Conservation (phyloP, 306 rosid genomes). For the Dalbergia cochinchinensis region DNA sequence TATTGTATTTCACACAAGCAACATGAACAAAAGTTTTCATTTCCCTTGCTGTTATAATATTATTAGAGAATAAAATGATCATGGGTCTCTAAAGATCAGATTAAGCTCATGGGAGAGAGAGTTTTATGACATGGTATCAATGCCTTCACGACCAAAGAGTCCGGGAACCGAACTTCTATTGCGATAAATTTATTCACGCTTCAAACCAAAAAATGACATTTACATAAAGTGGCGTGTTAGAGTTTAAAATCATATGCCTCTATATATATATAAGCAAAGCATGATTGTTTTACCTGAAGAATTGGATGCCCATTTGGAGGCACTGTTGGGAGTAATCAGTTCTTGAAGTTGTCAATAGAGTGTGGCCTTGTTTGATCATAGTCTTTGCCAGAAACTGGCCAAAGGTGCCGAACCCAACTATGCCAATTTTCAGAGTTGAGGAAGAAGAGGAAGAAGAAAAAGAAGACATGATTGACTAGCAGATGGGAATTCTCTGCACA, state of each 20-base stretch:
- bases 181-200: no score
- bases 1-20: not conserved
- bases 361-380: conserved; percentile 67
- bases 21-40: not conserved
- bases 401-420: conserved; percentile 64
- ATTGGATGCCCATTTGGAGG: conserved; percentile 54
- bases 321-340: conserved; percentile 56
- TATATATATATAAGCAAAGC: no score
- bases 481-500: not conserved
- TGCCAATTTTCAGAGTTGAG: conserved; percentile 58
- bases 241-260: no score
- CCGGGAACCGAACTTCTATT: no score
- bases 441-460: conserved; percentile 35
- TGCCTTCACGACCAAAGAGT: no score
- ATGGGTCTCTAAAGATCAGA: no score
- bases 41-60: not conserved
- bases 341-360: conserved; percentile 61
- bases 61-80: not conserved
- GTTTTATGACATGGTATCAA: no score
- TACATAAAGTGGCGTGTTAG: no score
- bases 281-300: conserved; percentile 52
- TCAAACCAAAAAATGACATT: no score
- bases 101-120: no score
- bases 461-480: conserved; percentile 31
- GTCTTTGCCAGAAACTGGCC: conserved; percentile 67